Base-by-base conservation (phyloP, 768 basidiomycete genomes). In the Mycena kentingensis region DNA sequence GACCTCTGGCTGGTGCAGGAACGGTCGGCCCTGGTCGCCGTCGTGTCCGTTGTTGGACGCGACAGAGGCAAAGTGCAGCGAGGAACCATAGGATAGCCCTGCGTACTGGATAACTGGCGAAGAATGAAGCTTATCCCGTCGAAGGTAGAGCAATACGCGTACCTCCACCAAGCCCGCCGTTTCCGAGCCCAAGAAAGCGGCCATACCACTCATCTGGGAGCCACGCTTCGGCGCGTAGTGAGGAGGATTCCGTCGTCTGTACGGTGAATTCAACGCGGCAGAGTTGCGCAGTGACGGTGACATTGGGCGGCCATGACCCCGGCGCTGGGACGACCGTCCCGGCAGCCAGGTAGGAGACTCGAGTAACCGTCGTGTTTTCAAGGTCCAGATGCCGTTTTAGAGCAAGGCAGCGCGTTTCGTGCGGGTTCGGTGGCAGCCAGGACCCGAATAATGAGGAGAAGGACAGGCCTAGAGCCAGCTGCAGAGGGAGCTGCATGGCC, bases 11-110 rank as follows among this genome's bases (percentile, higher is more conserved):
- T 64, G 31, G 13, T 59, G 55, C 1, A 63, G 49, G 42, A 66
- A 65, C 3, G 49, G 18, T 4, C 21, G 12, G 10, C 62, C 62
- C n/a, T 25, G 22, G 15, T 45, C 19, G 12, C 65, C 65, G 45
- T 64, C 62, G 36, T 66, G 65, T 15, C 65, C 65, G 46, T 61
- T 63, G 54, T 65, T 55, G 3, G 63, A 58, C 5, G 52, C 63
- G 16, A 65, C 52, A 7, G 60, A 58, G 2, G 63, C 63, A 48
- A 66, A 66, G 47, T 60, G 55, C 10, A 63, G 26, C 1, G 55
- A 26, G 15, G 58, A 24, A 27, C 63, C 65, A 35, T 64, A 63
- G 42, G 52, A 45, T 4, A 64, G 55, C 4, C 45, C 37, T 0
- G 2, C 3, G 24, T 65, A 63, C 18, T 55, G 54, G 37, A 66